A percentile compares a stretch with the other conserved stretches of the same genome.
Conservation (phyloP, 2,329 filamentous ascomycete genomes). For the Colletotrichum cuscutae region DNA sequence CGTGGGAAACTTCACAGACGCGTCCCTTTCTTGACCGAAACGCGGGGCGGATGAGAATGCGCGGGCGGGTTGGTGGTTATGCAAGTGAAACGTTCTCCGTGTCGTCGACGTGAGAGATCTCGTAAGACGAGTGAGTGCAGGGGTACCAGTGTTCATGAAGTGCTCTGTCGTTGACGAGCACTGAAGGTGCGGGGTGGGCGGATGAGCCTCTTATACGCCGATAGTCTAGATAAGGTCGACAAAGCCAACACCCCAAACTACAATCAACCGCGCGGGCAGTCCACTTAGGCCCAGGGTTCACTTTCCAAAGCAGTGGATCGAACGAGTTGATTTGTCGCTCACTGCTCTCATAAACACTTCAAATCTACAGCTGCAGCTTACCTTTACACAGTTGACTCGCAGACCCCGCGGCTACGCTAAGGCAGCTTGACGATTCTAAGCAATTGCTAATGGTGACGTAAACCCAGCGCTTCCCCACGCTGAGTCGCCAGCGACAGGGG, state of each 20-base stretch:
- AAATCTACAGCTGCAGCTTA: neutral
- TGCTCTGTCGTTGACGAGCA: neutral
- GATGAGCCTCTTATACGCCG: neutral
- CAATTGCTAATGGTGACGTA: slow-evolving; percentile 50
- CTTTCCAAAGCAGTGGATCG: neutral
- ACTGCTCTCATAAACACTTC: neutral
- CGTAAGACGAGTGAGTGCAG: slow-evolving; percentile 5
- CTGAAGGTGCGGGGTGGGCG: neutral
- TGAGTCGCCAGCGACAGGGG: neutral
- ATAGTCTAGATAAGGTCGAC: neutral
- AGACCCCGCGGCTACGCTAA: neutral
- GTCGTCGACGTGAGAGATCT: neutral
- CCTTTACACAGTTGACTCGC: neutral
- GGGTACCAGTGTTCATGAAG: neutral
- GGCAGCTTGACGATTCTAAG: slow-evolving; percentile 11
- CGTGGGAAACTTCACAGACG: neutral
- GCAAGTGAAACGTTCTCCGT: neutral
- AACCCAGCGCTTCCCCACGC: slow-evolving; percentile 29
- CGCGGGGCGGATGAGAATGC: neutral
- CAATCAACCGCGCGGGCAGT: neutral
- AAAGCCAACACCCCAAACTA: neutral
- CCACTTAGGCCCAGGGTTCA: neutral
- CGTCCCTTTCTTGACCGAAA: neutral
- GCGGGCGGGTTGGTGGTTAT: neutral
- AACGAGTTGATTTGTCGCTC: neutral